Evolutionary conservation across 169 alveolate species (phyloP), one percentile per base, ranked within the genome.

Genomic region (Eimeria necatrix): DNA sequence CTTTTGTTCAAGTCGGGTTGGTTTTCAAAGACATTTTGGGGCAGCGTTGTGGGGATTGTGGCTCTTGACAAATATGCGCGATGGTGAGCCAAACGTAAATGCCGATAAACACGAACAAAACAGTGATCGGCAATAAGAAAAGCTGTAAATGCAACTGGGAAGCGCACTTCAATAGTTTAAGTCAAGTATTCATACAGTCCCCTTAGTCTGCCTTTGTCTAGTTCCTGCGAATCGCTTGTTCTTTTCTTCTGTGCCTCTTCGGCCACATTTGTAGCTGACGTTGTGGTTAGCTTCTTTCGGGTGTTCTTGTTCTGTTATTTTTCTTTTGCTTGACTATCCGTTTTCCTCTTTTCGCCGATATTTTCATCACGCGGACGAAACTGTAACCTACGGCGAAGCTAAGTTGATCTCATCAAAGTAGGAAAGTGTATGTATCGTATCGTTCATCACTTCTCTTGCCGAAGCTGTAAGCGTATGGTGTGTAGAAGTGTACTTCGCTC

Each of bases 31-130:
- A 24, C 90, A 26, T 56, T 91, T 59, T 83, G 84, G 90, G 83
- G 89, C 16, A 14, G 48, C 20, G 53, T 91, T 73, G 5, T 73
- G 24, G 83, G 95, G 0, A 20, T 91, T 22, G 85, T 49, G n/a
- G 95, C 90, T 16, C 49, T 76, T 2, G 90, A 91, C 83, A 83
- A 91, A 24, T 59, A 73, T 16, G 95, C 95, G 70, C 51, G 85
- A 26, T 52, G 89, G 95, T 91, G 26, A 53, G 78, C 46, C 22
- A 46, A 20, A n/a, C 68, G 41, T 32, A 32, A 0, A 32, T 32
- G 41, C 41, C 41, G 2, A 32, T 32, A 2, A 32, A 32, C 41
- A 32, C 41, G 2, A 32, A 2, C 41, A 32, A 32, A 32, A 32
- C 41, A 32, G 2, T 32, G 41, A 32, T 32, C 41, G 41, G 41